phyloP scores from a whole-genome alignment of 2,329 filamentous ascomycete species.

The Sporothrix phasma region DNA sequence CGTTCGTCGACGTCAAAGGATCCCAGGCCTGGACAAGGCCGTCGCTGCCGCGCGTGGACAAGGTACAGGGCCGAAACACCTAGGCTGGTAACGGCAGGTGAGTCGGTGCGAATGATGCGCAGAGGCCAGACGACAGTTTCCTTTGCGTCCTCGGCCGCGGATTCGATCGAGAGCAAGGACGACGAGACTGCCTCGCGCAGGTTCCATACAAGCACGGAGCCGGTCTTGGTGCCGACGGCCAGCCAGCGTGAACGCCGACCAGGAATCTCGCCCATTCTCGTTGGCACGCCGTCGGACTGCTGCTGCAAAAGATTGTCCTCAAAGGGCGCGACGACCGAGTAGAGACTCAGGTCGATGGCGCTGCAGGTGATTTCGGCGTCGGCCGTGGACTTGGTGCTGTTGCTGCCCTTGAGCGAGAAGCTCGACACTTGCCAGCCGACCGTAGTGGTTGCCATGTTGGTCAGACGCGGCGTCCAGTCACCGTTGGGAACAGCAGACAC shows the following conservation, averaged over 20 bases:
- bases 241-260: constrained; percentile 75
- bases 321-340: constrained; percentile 57
- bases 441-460: constrained; percentile 25
- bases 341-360: constrained; percentile 64
- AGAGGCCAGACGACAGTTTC: constrained; percentile 50
- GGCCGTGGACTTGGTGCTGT: constrained; percentile 16
- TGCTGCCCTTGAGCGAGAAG: constrained; percentile 51
- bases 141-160: constrained; percentile 30
- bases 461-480: constrained; percentile 6
- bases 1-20: constrained; percentile 68
- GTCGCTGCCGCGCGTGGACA: constrained; percentile 87
- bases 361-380: constrained; percentile 55
- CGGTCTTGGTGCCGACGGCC: constrained; percentile 68
- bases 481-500: not conserved
- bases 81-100: constrained; percentile 73
- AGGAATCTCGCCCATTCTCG: constrained; percentile 54
- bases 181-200: constrained; percentile 50
- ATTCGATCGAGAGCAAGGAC: not conserved
- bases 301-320: constrained; percentile 61
- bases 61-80: constrained; percentile 78
- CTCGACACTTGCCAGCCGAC: constrained; percentile 59
- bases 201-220: constrained; percentile 77
- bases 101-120: constrained; percentile 82
- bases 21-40: constrained; percentile 96
- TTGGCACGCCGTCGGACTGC: constrained; percentile 42